Evolutionary conservation across 768 basidiomycete species (phyloP).

Genomic region (Phanerodontia chrysosporium): DNA sequence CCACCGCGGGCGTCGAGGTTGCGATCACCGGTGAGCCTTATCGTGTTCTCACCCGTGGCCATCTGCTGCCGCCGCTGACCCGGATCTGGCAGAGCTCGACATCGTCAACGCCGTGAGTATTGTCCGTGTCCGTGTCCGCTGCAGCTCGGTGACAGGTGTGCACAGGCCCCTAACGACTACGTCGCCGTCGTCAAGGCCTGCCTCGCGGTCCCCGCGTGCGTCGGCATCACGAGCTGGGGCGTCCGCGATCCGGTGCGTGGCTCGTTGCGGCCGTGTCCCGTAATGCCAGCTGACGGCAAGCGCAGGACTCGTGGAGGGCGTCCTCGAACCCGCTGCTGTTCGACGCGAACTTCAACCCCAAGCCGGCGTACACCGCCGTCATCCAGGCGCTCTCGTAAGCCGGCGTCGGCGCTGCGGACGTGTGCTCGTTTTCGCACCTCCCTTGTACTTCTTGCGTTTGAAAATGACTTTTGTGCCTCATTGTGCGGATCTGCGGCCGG

Average conservation of each 20-base stretch:
- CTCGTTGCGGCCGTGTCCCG: neutral
- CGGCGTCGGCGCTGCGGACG: neutral
- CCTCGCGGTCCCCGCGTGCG: conserved; percentile 35
- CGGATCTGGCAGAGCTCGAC: conserved; percentile 19
- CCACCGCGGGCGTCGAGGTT: conserved; percentile 38
- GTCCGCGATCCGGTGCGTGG: conserved; percentile 38
- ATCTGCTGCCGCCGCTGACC: neutral
- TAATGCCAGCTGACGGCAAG: neutral
- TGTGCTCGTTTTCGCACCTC: no score
- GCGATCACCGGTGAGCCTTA: conserved; percentile 40
- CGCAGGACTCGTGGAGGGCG: conserved; percentile 44
- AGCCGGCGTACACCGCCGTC: conserved; percentile 33
- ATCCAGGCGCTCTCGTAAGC: conserved; percentile 23
- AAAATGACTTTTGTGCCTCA: no score
- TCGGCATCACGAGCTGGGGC: conserved; percentile 48
- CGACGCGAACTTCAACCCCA: conserved; percentile 42
- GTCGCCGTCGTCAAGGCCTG: conserved; percentile 42
- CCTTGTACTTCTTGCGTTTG: no score
- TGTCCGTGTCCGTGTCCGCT: no score
- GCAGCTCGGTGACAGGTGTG: no score
- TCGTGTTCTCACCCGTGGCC: neutral
- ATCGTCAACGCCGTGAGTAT: conserved; percentile 19
- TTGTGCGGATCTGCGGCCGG: no score
- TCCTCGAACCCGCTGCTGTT: conserved; percentile 40
- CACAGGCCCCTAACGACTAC: conserved; percentile 36